Percentiles rank a stretch among this genome's conserved stretches.
Conservation (phyloP, 2,329 filamentous ascomycete genomes). For the Stagonosporopsis cucurbitacearum region DNA sequence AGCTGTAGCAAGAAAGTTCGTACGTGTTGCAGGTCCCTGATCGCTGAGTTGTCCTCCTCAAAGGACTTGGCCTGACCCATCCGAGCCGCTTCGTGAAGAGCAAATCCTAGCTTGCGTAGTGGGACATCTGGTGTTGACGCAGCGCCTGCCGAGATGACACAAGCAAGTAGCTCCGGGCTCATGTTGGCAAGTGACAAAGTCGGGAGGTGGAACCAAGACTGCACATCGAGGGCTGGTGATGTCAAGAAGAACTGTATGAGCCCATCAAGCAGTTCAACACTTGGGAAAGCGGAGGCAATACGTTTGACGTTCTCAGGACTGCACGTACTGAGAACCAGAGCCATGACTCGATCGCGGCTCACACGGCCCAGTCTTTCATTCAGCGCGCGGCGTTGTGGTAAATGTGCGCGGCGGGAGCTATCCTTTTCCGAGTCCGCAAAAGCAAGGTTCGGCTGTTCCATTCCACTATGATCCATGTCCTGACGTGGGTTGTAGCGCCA, state of each 20-base stretch:
- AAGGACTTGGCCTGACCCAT: slow-evolving; percentile 51
- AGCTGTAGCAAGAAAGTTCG: slow-evolving; percentile 60
- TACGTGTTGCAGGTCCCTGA: slow-evolving; percentile 59
- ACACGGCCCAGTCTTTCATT: slow-evolving; percentile 51
- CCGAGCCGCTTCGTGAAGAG: slow-evolving; percentile 57
- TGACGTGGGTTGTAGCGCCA: slow-evolving; percentile 53
- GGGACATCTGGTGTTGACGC: slow-evolving; percentile 62
- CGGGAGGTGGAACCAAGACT: slow-evolving; percentile 67
- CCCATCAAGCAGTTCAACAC: slow-evolving; percentile 65
- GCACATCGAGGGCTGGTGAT: slow-evolving; percentile 62
- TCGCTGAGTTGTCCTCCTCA: slow-evolving; percentile 58
- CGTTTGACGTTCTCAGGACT: slow-evolving; percentile 57
- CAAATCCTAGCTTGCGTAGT: slow-evolving; percentile 66
- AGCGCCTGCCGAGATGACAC: slow-evolving; percentile 67
- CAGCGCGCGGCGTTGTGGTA: slow-evolving; percentile 47
- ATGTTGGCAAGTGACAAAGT: slow-evolving; percentile 64
- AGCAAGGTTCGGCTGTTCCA: slow-evolving; percentile 49
- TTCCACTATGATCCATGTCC: slow-evolving; percentile 31
- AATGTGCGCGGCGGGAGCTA: slow-evolving; percentile 39
- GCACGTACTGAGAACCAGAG: slow-evolving; percentile 67
- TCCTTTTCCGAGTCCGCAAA: slow-evolving; percentile 46
- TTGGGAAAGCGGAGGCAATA: slow-evolving; percentile 68
- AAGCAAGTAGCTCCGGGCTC: slow-evolving; percentile 65
- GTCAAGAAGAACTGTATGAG: slow-evolving; percentile 67
- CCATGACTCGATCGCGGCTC: slow-evolving; percentile 66